Base-by-base conservation (phyloP, 2,329 filamentous ascomycete genomes). In the Nannizzia gypsea region DNA sequence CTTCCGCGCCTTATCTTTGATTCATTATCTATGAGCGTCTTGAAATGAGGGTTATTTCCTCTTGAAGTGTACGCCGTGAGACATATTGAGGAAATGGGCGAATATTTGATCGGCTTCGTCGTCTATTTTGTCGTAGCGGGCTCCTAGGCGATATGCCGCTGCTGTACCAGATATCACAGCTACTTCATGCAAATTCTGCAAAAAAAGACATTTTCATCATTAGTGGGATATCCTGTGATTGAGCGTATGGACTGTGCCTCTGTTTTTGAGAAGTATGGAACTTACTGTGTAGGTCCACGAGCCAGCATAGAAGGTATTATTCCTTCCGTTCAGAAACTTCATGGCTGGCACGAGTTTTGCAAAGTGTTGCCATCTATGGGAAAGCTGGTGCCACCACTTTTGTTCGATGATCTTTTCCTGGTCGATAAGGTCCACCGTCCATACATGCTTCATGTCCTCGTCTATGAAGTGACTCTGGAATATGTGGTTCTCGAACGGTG, bases 91-190 rank as follows among this genome's bases (percentile, higher is more conserved):
- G 62, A 72, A 73, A 28, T 69, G 70, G 5, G 66, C 63, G 57
- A 73, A 72, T 67, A 67, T 44, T 66, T 67, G 56, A 69, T 68
- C 2, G 66, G 69, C 65, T 70, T 71, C 56, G 22, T 63, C 63
- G 59, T 72, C 71, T 15, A 73, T 71, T 2, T 63, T 64, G 38
- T 71, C 68, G 65, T 89, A 89, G 1, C 78, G 74, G 0, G 85
- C 86, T 0, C 86, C 87, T 0, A 89, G 74, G 54, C 83, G 80
- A 59, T 87, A 86, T 0, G 86, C 87, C 1, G 86, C 86, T 3
- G 85, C 83, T 55, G 89, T 87, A 0, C 86, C 86, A 59, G 81
- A 83, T 56, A 89, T 84, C 60, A 84, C 84, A 1, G 86, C 87
- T 8, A 87, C 77, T 67, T 89, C 86, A 65, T 89, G 79, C 75